Evolutionary conservation across 2,329 filamentous ascomycete genomes (phyloP), one percentile per base, ranked within the genome.

Genomic region (Colletotrichum sp.): DNA sequence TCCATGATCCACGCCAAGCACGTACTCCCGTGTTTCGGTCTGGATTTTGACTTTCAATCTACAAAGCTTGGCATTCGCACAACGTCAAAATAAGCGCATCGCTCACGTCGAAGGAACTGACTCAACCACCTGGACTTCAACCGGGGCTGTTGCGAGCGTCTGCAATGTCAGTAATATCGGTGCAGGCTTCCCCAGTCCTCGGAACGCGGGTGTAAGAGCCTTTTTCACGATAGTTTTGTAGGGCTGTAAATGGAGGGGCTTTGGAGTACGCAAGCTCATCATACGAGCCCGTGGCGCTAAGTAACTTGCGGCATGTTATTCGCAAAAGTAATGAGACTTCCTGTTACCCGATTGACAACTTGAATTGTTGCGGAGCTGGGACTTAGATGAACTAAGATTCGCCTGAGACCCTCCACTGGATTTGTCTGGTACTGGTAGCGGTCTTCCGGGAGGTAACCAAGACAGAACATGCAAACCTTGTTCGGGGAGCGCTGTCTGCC

Each of bases 1-100:
- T 65, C 55, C 34, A 52, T 65, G 67, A 74, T 71, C 72, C 67
- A 21, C 67, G 61, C 67, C 59, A 71, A 66, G 72, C 16, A 52
- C 12, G 13, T 21, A 24, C 36, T 71, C 72, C 61, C 61, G n/a
- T 61, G 26, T 48, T 36, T 24, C 66, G 67, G 36, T 43, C 67
- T 34, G 9, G 18, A 61, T n/a, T 32, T 30, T 52, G 43, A 24
- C 48, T n/a, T 38, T 43, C 61, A 71, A 61, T 66, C 12, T 61
- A 12, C 13, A 66, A 61, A 66, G 67, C 72, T 71, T 74, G 72
- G 67, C 67, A 61, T 18, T 16, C 56, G 24, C 58, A 63, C 48
- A 56, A 71, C 34, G 52, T 71, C 36, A 14, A 74, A 71, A 62
- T 61, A 66, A 66, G 52, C 61, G 59, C 52, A 34, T 65, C 67